A percentile compares a stretch with the other conserved stretches of the same genome.
Conservation (phyloP, 2,329 filamentous ascomycete genomes). For the Neonectria coccinea region DNA sequence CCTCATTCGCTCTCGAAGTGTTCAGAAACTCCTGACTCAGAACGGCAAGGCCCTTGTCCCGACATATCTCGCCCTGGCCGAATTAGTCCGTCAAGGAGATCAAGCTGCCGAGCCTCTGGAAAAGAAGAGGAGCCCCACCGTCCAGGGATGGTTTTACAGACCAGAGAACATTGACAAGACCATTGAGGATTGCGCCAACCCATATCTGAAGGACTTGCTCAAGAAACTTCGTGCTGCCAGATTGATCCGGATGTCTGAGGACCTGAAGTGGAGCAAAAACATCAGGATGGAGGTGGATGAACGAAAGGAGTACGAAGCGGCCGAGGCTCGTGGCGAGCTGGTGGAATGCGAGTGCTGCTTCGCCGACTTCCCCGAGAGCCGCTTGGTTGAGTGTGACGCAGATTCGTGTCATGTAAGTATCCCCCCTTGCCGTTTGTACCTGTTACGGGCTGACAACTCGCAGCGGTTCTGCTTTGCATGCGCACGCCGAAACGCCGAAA, state of each 20-base stretch:
- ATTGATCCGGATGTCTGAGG: slow-evolving; percentile 13
- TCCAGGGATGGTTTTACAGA: slow-evolving; percentile 8
- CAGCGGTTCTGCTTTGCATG: slow-evolving; percentile 78
- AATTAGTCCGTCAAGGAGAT: slow-evolving; percentile 8
- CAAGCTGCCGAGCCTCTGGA: slow-evolving; percentile 7
- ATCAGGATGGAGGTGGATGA: slow-evolving; percentile 49
- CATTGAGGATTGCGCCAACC: not conserved
- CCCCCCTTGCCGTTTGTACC: not conserved
- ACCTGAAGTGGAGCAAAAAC: slow-evolving; percentile 47
- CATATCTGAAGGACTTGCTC: slow-evolving; percentile 25
- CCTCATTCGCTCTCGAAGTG: slow-evolving; percentile 24
- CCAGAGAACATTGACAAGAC: slow-evolving; percentile 21
- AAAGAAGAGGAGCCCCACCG: slow-evolving; percentile 30
- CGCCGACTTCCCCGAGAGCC: slow-evolving; percentile 72
- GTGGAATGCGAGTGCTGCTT: slow-evolving; percentile 82
- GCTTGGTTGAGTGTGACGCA: slow-evolving; percentile 75
- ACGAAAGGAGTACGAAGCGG: slow-evolving; percentile 54
- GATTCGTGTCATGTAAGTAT: slow-evolving; percentile 61
- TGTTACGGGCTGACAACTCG: slow-evolving; percentile 23
- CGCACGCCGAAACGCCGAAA: slow-evolving; percentile 72
- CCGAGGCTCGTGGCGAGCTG: slow-evolving; percentile 63
- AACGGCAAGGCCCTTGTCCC: slow-evolving; percentile 34
- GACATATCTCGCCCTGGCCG: slow-evolving; percentile 32
- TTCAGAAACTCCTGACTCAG: slow-evolving; percentile 26
- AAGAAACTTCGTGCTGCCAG: slow-evolving; percentile 40